Conservation (phyloP, 1,284 basidiomycete genomes). For the Sanguinoderma infundibulare region DNA sequence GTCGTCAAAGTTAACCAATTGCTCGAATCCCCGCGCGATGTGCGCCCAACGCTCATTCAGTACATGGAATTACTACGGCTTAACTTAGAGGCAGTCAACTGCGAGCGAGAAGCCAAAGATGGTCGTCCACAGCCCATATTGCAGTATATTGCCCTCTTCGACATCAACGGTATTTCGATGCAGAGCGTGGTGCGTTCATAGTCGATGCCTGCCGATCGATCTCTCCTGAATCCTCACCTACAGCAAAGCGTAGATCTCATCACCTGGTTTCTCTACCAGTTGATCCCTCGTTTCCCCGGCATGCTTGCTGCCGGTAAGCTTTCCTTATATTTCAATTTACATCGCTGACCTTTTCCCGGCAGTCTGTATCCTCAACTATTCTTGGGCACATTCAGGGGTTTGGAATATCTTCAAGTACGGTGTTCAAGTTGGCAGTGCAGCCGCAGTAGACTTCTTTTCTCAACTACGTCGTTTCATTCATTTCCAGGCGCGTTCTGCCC, state of each 20-base stretch:
- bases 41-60: conserved; percentile 48
- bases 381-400: conserved; percentile 80
- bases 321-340: conserved; percentile 22
- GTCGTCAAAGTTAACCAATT: conserved; percentile 47
- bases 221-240: background rate
- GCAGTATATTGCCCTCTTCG: conserved; percentile 74
- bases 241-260: conserved; percentile 63
- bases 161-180: conserved; percentile 63
- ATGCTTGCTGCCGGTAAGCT: conserved; percentile 73
- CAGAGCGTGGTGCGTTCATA: conserved; percentile 56
- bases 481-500: conserved; percentile 67
- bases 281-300: conserved; percentile 76
- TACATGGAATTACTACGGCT: conserved; percentile 59
- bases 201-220: background rate
- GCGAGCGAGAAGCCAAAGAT: conserved; percentile 27
- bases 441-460: conserved; percentile 12
- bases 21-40: conserved; percentile 39
- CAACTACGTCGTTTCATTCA: conserved; percentile 16
- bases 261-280: conserved; percentile 65
- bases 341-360: conserved; percentile 13
- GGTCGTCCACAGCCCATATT: conserved; percentile 42
- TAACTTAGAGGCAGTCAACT: conserved; percentile 51
- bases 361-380: conserved; percentile 83
- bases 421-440: background rate
- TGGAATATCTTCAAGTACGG: conserved; percentile 78